These are phyloP conservation scores for Jacaranda copaia DNA, from an alignment of 257 asterid genomes.

Conservation along the genomic window DNA sequence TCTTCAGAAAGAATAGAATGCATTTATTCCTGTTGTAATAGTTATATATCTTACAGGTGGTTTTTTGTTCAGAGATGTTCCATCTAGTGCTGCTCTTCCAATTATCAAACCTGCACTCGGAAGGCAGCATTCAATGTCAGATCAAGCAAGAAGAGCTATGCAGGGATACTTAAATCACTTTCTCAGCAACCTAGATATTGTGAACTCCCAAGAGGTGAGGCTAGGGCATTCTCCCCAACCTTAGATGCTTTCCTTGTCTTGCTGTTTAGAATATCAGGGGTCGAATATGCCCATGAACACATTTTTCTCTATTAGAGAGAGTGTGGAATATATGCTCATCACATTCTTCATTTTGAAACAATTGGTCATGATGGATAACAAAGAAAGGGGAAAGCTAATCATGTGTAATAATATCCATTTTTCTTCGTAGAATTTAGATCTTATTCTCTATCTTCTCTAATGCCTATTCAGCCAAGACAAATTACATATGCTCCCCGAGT, in stretches of 20 bases:
- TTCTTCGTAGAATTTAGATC: not conserved
- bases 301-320: not conserved
- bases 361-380: not conserved
- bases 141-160: conserved; percentile 66
- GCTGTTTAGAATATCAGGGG: not conserved
- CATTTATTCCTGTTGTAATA: conserved; percentile 54
- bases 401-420: not conserved
- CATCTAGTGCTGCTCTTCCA: conserved; percentile 76
- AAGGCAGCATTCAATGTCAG: conserved; percentile 70
- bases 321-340: not conserved
- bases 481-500: not conserved
- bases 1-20: conserved; percentile 40
- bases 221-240: not conserved
- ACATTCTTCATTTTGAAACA: conserved; percentile 3
- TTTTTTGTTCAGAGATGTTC: conserved; percentile 85
- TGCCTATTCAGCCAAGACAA: not conserved
- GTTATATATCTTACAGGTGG: conserved; percentile 66
- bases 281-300: not conserved
- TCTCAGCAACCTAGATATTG: conserved; percentile 68
- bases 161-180: conserved; percentile 76
- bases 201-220: conserved; percentile 68
- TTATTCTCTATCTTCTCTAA: not conserved
- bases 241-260: conserved; percentile 11
- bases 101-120: conserved; percentile 70
- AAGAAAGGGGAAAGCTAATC: not conserved